Percentiles rank a stretch among this genome's conserved stretches.
Conservation (phyloP, 805 yeast genomes). For the Tetrapisispora namnaoensis region DNA sequence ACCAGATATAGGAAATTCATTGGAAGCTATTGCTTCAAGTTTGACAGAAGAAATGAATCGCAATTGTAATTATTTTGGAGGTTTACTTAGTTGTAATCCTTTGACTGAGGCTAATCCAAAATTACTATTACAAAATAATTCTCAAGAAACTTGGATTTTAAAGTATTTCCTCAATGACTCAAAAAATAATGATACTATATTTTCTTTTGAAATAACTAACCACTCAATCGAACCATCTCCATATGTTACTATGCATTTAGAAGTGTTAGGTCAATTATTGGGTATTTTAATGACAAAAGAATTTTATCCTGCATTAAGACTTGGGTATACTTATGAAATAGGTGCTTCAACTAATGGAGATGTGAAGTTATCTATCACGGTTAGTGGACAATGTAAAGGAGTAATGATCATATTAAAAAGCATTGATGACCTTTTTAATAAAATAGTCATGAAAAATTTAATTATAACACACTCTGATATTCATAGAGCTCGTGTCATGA, state of each 20-base stretch:
- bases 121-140: conserved; percentile 27
- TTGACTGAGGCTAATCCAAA: conserved; percentile 28
- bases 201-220: conserved; percentile 40
- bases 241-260: conserved; percentile 37
- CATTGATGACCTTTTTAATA: conserved; percentile 29
- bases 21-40: conserved; percentile 16
- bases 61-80: conserved; percentile 27
- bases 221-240: conserved; percentile 29
- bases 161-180: conserved; percentile 22
- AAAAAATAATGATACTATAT: conserved; percentile 27
- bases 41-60: conserved; percentile 6
- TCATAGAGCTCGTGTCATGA: conserved; percentile 37
- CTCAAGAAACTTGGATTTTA: conserved; percentile 46
- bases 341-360: conserved; percentile 47
- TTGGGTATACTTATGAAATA: conserved; percentile 50
- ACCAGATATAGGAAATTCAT: conserved; percentile 7
- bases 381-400: conserved; percentile 43
- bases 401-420: conserved; percentile 28
- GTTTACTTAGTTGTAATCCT: conserved; percentile 27
- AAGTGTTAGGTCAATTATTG: conserved; percentile 42
- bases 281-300: conserved; percentile 32
- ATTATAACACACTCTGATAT: conserved; percentile 29
- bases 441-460: conserved; percentile 10
- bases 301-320: conserved; percentile 45
- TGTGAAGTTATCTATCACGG: conserved; percentile 40